phyloP scores from a whole-genome alignment of 352 stramenopile species.

The Paralagenidium karlingii region DNA sequence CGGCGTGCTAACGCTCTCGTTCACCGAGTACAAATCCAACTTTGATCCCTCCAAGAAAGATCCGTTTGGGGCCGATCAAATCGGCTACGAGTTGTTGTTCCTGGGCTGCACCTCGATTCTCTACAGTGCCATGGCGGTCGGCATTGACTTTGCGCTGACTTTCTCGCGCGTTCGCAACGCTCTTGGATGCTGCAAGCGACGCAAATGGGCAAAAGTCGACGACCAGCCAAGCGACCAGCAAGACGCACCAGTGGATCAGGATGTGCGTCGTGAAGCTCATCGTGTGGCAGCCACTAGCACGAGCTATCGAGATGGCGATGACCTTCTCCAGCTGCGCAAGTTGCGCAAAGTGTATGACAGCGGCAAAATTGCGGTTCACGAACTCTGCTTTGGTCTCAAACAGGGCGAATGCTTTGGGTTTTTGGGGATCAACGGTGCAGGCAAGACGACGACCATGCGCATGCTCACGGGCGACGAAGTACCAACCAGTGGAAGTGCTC shows the following conservation, averaged over 20 bases:
- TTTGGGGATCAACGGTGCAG: constrained; percentile 80
- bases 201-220: constrained; percentile 23
- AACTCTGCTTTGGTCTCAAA: constrained; percentile 73
- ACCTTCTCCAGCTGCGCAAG: constrained; percentile 21
- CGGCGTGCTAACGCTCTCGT: constrained; percentile 14
- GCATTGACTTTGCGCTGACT: constrained; percentile 36
- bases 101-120: constrained; percentile 22
- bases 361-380: constrained; percentile 70
- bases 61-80: constrained; percentile 41
- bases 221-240: constrained; percentile 30
- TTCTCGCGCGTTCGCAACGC: too few relatives aligned
- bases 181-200: too few relatives aligned
- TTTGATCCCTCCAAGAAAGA: constrained; percentile 16
- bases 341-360: constrained; percentile 54
- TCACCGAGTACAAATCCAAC: constrained; percentile 4
- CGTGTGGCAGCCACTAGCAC: too few relatives aligned
- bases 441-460: constrained; percentile 76
- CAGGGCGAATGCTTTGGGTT: constrained; percentile 89
- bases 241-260: constrained; percentile 24
- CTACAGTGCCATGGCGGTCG: constrained; percentile 25
- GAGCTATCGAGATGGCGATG: too few relatives aligned
- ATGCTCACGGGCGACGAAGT: constrained; percentile 43
- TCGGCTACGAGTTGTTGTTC: constrained; percentile 50
- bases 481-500: constrained; percentile 32
- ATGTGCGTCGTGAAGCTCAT: constrained; percentile 19